phyloP scores from a whole-genome alignment of 2,329 filamentous ascomycete species.

The Madurella fahalii region DNA sequence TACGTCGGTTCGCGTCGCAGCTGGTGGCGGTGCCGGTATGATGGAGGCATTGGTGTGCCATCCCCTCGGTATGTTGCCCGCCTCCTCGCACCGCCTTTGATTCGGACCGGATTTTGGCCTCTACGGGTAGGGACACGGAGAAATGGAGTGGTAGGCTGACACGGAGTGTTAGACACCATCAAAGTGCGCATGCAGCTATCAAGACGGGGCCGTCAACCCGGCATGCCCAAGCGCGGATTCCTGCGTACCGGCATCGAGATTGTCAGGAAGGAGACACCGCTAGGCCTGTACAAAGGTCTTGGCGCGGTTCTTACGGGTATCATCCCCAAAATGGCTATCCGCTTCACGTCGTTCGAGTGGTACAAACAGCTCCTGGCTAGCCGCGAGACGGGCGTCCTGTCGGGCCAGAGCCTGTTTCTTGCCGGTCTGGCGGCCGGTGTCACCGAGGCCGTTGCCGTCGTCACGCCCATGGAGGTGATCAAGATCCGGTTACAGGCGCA shows the following conservation, averaged over 20 bases:
- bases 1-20: constrained; percentile 41
- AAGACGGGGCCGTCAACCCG: constrained; percentile 73
- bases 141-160: constrained; percentile 1
- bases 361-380: constrained; percentile 84
- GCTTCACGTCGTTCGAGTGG: constrained; percentile 93
- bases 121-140: background rate
- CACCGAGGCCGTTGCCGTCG: constrained; percentile 92
- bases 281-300: constrained; percentile 96
- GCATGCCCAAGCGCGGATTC: constrained; percentile 84
- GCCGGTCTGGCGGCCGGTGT: constrained; percentile 87
- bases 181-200: constrained; percentile 99
- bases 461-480: constrained; percentile 98
- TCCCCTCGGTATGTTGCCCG: constrained; percentile 65
- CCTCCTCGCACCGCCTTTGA: constrained; percentile 1
- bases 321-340: constrained; percentile 98
- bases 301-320: constrained; percentile 95
- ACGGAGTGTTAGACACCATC: constrained; percentile 61
- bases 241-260: constrained; percentile 81
- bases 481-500: constrained; percentile 98
- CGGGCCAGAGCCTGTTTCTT: constrained; percentile 63
- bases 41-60: constrained; percentile 98
- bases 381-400: constrained; percentile 61
- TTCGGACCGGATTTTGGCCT: background rate
- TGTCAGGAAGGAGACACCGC: constrained; percentile 80
- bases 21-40: constrained; percentile 96